Base-by-base conservation (phyloP, 257 asterid species). In the Salvia hispanica region DNA sequence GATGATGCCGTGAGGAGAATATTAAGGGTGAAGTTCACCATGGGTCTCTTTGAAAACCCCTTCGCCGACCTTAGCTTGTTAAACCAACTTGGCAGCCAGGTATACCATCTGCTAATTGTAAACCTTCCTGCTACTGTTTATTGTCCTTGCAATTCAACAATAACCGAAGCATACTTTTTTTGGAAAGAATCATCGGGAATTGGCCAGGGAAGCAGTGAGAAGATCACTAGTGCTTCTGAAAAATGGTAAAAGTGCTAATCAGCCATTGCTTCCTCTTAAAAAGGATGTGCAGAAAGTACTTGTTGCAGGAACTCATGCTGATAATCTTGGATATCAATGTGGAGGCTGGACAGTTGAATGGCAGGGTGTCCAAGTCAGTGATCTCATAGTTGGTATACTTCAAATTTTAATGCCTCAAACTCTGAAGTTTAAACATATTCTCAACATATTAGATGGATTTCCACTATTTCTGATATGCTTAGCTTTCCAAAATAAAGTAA, bases 271-370 rank as follows among this genome's bases (percentile, higher is more conserved):
- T 52, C 95, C 91, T 10, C 88, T 82, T 4, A 59, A 78, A 21
- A 82, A 84, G 78, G 76, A 76, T 25, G 81, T 71, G 4, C 33
- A 51, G 46, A 80, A 79, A 58, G 69, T 87, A 61, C 77, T 84
- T 16, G 89, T 87, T 47, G 83, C 89, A 0, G 91, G 91, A 37
- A 65, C 75, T 54, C 86, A 86, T 78, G 88, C 87, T 3, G 75
- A 84, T 73, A 71, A 86, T 72, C 75, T 87, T 10, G 91, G 91
- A n/a, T 69, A 72, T 72, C 95, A 87, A 52, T 82, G 91, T 72
- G 91, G 91, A 39, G 91, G 95, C 18, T 84, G 84, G 87, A 79
- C 89, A 9, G 84, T 87, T 39, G 76, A 78, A 58, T 87, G 91
- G 95, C 86, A 77, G 71, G 95, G 89, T 39, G 77, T 73, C 10